Evolutionary conservation across 192 early-diverging fungal genomes (phyloP), one percentile per base, ranked within the genome.

Genomic region (Coemansia sp.): DNA sequence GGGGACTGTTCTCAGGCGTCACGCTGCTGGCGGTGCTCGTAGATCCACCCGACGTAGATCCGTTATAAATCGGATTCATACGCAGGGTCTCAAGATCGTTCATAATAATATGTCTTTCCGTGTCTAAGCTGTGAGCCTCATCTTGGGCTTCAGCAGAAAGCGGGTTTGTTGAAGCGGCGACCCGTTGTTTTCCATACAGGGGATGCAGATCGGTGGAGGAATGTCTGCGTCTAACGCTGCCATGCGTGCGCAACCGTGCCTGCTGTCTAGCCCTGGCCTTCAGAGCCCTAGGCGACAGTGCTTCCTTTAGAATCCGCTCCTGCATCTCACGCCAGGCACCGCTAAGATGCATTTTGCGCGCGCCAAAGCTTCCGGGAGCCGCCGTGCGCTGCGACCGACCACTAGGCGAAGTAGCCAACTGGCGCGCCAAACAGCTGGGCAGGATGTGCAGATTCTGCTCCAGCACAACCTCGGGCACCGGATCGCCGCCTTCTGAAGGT

Each of bases 391-490:
- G 57, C 25, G 76, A n/a, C 70, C 71, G 71, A 42, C 67, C 60
- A 17, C 57, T 51, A 12, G 58, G 70, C 16, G 68, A 67, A 9
- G 74, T 64, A 5, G 61, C 73, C 40, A 69, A 70, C 41, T 75
- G 70, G 51, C 77, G 79, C 17, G 86, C 77, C 74, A 90, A 81
- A 72, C 90, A 90, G 65, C 87, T 82, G 20, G 88, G 87, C 53
- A 98, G 76, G n/a, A 97, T 87, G 64, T 95, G 95, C 59, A 90
- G 77, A 63, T 98, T 97, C 68, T 97, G 89, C 67, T 98, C 94
- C 37, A 98, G 80, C 16, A 94, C 85, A 9, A 98, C 91, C 76
- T 88, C 83, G 38, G 81, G 76, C 6, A 77, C 70, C 50, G 77
- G 68, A 62, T 80, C 76, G 13, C 72, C 68, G 54, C 68, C 69